Evolutionary conservation across 176 grass and related monocot genomes (phyloP).

Genomic region (Pontederia paniculata): DNA sequence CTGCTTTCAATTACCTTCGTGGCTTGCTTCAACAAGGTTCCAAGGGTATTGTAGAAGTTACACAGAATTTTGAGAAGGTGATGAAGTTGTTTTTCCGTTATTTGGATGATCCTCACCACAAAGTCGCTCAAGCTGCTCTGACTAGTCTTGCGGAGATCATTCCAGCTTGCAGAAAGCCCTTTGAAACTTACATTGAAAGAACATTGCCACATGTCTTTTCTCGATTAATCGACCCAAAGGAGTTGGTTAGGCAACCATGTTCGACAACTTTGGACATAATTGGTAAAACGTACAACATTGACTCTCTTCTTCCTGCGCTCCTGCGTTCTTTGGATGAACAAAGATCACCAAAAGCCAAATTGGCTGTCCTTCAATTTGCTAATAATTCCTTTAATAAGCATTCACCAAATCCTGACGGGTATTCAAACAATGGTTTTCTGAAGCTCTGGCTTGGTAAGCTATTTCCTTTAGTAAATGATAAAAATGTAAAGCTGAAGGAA

Average conservation of each 20-base stretch:
- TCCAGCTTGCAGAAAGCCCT: slow-evolving; percentile 84
- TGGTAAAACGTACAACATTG: slow-evolving; percentile 72
- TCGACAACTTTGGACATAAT: slow-evolving; percentile 74
- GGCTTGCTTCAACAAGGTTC: slow-evolving; percentile 71
- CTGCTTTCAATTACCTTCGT: slow-evolving; percentile 87
- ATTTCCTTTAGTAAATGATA: slow-evolving; percentile 86
- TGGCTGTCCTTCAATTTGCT: slow-evolving; percentile 87
- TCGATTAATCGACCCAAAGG: slow-evolving; percentile 87
- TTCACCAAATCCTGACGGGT: slow-evolving; percentile 68
- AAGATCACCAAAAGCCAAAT: slow-evolving; percentile 86
- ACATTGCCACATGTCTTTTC: slow-evolving; percentile 90
- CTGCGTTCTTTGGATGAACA: slow-evolving; percentile 95
- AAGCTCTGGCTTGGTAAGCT: slow-evolving; percentile 96
- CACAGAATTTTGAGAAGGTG: slow-evolving; percentile 93
- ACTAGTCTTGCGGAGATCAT: slow-evolving; percentile 85
- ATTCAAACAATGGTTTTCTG: slow-evolving; percentile 87
- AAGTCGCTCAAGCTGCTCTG: slow-evolving; percentile 82
- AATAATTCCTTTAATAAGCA: slow-evolving; percentile 84
- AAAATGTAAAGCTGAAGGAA: slow-evolving; percentile 94
- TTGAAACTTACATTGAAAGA: slow-evolving; percentile 82
- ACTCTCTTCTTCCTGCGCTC: slow-evolving; percentile 84
- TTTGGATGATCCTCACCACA: slow-evolving; percentile 99
- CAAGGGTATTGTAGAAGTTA: slow-evolving; percentile 81
- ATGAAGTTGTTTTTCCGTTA: slow-evolving; percentile 97
- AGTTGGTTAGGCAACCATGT: slow-evolving; percentile 81